phyloP scores from a whole-genome alignment of 352 stramenopile genomes.

The Phytophthora citrophthora region DNA sequence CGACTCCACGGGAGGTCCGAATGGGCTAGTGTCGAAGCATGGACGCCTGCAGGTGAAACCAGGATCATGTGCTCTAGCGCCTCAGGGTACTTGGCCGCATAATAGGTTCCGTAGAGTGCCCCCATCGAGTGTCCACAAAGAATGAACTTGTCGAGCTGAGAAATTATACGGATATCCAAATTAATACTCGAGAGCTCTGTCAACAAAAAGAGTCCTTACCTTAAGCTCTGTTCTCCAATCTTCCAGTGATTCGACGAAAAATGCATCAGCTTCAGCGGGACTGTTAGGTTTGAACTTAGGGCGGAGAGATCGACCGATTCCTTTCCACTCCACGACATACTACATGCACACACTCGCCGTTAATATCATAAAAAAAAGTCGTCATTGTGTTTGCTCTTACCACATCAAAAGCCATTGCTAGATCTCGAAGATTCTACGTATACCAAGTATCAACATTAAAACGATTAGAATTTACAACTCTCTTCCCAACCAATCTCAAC shows the following conservation, averaged over 20 bases:
- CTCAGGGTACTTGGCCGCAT: slow-evolving; percentile 59
- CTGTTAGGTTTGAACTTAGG: slow-evolving; percentile 57
- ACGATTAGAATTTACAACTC: neutral
- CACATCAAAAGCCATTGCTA: slow-evolving; percentile 71
- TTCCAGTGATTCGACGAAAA: slow-evolving; percentile 77
- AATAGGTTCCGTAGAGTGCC: slow-evolving; percentile 74
- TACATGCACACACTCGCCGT: slow-evolving; percentile 7
- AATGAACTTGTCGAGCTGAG: slow-evolving; percentile 63
- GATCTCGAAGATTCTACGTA: slow-evolving; percentile 56
- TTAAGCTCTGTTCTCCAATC: slow-evolving; percentile 63
- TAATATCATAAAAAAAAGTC: neutral
- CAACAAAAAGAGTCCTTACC: slow-evolving; percentile 13
- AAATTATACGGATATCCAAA: neutral
- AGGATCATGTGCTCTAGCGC: slow-evolving; percentile 69
- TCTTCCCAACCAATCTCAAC: neutral
- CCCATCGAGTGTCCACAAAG: slow-evolving; percentile 77
- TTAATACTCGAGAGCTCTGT: neutral
- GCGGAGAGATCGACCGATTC: slow-evolving; percentile 64
- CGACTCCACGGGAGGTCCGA: slow-evolving; percentile 40
- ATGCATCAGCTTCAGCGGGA: slow-evolving; percentile 60
- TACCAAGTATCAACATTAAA: neutral
- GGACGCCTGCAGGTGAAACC: slow-evolving; percentile 68
- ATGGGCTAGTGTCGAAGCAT: slow-evolving; percentile 29
- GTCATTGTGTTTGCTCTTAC: slow-evolving; percentile 25
- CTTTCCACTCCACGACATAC: slow-evolving; percentile 81